Evolutionary conservation across 148 eudicot genomes (phyloP).

Genomic region (Drosera capensis): DNA sequence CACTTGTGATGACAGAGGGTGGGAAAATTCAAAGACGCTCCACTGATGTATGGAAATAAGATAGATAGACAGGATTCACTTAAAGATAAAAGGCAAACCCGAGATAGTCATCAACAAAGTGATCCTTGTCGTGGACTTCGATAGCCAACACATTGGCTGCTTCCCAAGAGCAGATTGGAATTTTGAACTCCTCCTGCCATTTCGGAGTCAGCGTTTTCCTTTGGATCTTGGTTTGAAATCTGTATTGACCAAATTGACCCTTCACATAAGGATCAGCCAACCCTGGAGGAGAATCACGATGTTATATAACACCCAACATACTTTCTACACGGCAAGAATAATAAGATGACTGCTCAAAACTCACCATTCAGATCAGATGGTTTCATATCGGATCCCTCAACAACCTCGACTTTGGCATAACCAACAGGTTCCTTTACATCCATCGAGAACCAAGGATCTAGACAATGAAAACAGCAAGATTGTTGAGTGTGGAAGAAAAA

Average conservation of each 20-base stretch:
- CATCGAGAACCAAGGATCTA: slow-evolving; percentile 75
- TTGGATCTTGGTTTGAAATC: slow-evolving; percentile 63
- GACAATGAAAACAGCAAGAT: neutral
- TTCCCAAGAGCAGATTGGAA: slow-evolving; percentile 77
- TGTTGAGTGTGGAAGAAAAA: neutral
- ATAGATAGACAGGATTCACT: too few relatives aligned
- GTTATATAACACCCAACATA: slow-evolving; percentile 7
- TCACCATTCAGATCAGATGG: slow-evolving; percentile 81
- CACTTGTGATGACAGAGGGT: too few relatives aligned
- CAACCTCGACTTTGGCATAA: slow-evolving; percentile 56
- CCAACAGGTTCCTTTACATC: slow-evolving; percentile 78
- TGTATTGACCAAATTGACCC: slow-evolving; percentile 62
- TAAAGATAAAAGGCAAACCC: slow-evolving; percentile 39
- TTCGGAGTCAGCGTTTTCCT: slow-evolving; percentile 74
- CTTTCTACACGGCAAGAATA: neutral
- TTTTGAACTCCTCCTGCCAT: slow-evolving; percentile 82
- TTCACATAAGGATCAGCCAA: slow-evolving; percentile 88
- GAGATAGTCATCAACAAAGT: slow-evolving; percentile 50
- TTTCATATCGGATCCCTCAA: slow-evolving; percentile 70
- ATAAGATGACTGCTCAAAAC: slow-evolving; percentile 6
- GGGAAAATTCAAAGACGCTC: too few relatives aligned
- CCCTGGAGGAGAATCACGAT: slow-evolving; percentile 36
- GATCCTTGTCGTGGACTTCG: slow-evolving; percentile 83
- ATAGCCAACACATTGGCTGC: slow-evolving; percentile 39
- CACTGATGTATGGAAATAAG: too few relatives aligned